Conservation (phyloP, 805 yeast species). For the Nakazawaea pomicola region DNA sequence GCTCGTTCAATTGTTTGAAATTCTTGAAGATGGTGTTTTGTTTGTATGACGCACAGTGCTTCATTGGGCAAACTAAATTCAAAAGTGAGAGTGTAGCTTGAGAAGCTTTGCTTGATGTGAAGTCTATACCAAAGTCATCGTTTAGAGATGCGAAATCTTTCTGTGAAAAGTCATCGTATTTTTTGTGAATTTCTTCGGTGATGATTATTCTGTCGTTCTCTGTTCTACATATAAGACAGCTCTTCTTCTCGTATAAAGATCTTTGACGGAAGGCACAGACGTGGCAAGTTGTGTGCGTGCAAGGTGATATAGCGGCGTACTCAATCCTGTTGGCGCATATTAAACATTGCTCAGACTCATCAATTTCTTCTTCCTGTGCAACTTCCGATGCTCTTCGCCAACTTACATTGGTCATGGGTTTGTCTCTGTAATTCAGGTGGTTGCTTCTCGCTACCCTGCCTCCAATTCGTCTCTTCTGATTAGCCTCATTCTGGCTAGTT, state of each 20-base stretch:
- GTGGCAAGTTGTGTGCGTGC: constrained; percentile 84
- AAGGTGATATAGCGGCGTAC: constrained; percentile 70
- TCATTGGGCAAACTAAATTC: constrained; percentile 49
- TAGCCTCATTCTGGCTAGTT: no score
- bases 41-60: constrained; percentile 24
- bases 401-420: not conserved
- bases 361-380: constrained; percentile 20
- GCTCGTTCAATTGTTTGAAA: constrained; percentile 60
- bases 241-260: constrained; percentile 65
- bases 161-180: constrained; percentile 32
- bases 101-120: constrained; percentile 48
- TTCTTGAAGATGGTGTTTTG: constrained; percentile 33
- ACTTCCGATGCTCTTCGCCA: constrained; percentile 3
- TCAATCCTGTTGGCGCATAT: constrained; percentile 75
- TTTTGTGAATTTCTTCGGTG: constrained; percentile 38
- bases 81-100: constrained; percentile 47
- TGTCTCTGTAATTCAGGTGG: constrained; percentile 1
- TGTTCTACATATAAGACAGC: constrained; percentile 82
- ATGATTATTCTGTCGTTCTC: constrained; percentile 56
- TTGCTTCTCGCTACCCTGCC: constrained; percentile 4
- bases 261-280: constrained; percentile 78
- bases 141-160: constrained; percentile 29
- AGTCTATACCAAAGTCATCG: constrained; percentile 49
- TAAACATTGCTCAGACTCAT: constrained; percentile 53
- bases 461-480: constrained; percentile 7